Base-by-base conservation (phyloP, 2,329 filamentous ascomycete genomes). In the Chrysoporthe deuterocubensis region DNA sequence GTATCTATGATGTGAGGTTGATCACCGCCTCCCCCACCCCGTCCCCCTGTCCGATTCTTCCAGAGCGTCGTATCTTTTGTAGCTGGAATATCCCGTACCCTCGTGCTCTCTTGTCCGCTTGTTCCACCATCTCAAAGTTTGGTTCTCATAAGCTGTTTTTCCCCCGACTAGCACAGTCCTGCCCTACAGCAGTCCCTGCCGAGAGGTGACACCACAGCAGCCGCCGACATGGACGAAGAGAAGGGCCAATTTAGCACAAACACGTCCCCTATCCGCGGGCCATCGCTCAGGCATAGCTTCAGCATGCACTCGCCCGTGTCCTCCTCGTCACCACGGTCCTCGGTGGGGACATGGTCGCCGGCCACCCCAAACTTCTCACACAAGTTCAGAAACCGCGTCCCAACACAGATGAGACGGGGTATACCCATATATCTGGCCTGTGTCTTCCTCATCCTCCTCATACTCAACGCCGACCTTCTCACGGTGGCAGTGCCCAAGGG, bases 361-460 rank as follows among this genome's bases (percentile, higher is more conserved):
- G 69, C 69, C 46, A 69, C 70, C 50, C 70, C 72, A 40, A 50
- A 71, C 68, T 63, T 74, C 71, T 67, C 72, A 66, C n/a, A 68
- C 71, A 64, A 75, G 67, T 70, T 75, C 54, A 73, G 74, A 59
- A 75, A 75, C 56, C 73, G 74, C 58, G 71, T 81, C 54, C 71
- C 72, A 7, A 73, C 70, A 44, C 72, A 72, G 64, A 71, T 86
- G 68, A 79, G 82, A 64, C 79, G 84, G 69, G 78, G 79, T 48
- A 74, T 87, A 16, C 80, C 82, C 2, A 75, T 84, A 21, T 85
- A 84, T 71, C 69, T 84, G 32, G 78, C 75, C 42, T 80, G 79
- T 67, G 71, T 85, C 8, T 73, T 81, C 57, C 66, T 85, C 21
- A 69, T 86, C 50, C 71, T 86, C 52, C 76, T 86, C 69, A 72